Base-by-base conservation (phyloP, 345 rosid species). In the Heritiera fomes region DNA sequence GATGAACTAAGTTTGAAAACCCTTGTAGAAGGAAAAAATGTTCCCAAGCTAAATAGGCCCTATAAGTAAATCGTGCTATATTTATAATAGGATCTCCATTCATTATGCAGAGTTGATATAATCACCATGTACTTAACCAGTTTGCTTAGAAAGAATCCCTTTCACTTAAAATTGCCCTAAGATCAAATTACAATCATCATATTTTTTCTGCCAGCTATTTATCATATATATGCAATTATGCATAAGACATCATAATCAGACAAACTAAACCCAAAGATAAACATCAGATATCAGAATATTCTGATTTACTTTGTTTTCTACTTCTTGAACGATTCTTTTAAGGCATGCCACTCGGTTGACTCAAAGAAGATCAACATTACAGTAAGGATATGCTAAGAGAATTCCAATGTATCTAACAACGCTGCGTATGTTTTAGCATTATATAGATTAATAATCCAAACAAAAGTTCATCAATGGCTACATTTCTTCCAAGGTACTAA, bases 61-160 rank as follows among this genome's bases (percentile, higher is more conserved):
- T 49, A 70, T 30, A 13, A 49, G 13, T 49, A 17, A 59, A 70
- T 49, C 58, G 14, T 49, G 59, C 41, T 55, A 70, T 34, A 23
- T 23, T 28, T 46, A 34, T 49, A 40, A 40, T 70, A 28, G 8
- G 30, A 70, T 49, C 55, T 70, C 41, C 74, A 70, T 46, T 49
- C 12, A 7, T 47, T 1, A 45, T 20, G 6, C 72, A 20, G 23
- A 17, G 72, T 20, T 45, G 53, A 45, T 68, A 43, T 20, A 68
- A 43, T 11, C 34, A 34, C 45, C 20, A 20, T 45, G 38, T 11
- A 50, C 40, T 47, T 28, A 12, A 23, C n/a, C 58, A 47, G 40
- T 70, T 69, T 69, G 28, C 56, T 20, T 12, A 23, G 40, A 70
- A 70, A 70, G 56, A 66, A 66, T 15, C 68, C 71, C 56, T 65